Percentiles rank a stretch among this genome's conserved stretches.
Evolutionary conservation across 2,329 filamentous ascomycete genomes (phyloP).

Genomic region (Nannizziopsis barbatae): DNA sequence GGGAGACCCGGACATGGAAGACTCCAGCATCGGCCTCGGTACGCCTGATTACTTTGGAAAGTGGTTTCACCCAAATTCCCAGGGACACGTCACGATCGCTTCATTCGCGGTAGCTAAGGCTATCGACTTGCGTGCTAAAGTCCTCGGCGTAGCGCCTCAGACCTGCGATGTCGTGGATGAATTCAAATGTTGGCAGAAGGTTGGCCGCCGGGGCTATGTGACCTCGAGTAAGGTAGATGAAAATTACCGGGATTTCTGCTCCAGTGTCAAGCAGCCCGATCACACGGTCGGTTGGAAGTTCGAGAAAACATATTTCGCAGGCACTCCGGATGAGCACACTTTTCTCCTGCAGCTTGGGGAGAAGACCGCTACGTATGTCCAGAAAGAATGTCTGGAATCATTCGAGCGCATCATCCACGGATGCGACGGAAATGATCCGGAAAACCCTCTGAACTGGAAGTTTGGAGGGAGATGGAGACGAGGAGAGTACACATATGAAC

Average conservation of each 20-base stretch:
- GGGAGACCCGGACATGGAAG: conserved; percentile 19
- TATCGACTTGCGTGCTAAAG: conserved; percentile 17
- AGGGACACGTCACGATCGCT: conserved; percentile 17
- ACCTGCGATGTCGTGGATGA: conserved; percentile 15
- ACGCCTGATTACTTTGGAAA: conserved; percentile 25
- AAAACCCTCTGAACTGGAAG: conserved; percentile 27
- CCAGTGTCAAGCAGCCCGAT: conserved; percentile 14
- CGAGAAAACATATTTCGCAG: conserved; percentile 19
- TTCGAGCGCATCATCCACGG: conserved; percentile 20
- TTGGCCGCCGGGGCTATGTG: conserved; percentile 20
- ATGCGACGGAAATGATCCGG: conserved; percentile 20
- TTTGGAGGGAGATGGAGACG: conserved; percentile 19
- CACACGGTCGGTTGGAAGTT: conserved; percentile 17
- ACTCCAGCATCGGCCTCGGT: conserved; percentile 14
- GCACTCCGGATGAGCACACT: conserved; percentile 22
- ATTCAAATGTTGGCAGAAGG: conserved; percentile 22
- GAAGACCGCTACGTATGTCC: conserved; percentile 8
- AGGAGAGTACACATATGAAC: conserved; percentile 20
- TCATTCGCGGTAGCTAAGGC: conserved; percentile 20
- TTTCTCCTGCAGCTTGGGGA: conserved; percentile 16
- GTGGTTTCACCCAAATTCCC: conserved; percentile 28
- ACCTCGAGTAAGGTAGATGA: conserved; percentile 16
- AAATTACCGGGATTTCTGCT: conserved; percentile 24
- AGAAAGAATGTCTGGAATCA: conserved; percentile 12
- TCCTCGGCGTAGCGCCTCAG: conserved; percentile 14